A percentile compares a stretch with the other conserved stretches of the same genome.
phyloP scores from a whole-genome alignment of 2,329 filamentous ascomycete species.

The Hymenotorrendiella dingleyae region DNA sequence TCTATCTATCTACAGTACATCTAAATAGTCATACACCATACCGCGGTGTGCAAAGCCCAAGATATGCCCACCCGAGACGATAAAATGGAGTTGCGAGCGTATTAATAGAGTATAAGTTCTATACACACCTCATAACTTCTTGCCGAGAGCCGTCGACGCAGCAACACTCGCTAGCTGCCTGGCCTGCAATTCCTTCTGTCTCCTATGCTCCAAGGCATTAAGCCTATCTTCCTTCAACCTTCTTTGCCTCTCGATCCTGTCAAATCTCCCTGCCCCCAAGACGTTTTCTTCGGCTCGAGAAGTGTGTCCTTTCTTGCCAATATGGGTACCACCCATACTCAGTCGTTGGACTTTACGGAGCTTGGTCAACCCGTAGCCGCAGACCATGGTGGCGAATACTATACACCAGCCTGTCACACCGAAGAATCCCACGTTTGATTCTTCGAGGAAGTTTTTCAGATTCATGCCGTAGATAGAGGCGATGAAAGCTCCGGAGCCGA shows the following conservation, averaged over 20 bases:
- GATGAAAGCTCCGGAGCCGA: conserved; percentile 89
- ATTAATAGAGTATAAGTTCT: not conserved
- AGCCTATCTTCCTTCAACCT: conserved; percentile 23
- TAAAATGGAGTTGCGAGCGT: too few species aligned
- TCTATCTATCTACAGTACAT: not conserved
- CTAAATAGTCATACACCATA: not conserved
- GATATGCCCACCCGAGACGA: not conserved
- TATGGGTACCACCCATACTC: conserved; percentile 63
- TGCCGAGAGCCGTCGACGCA: conserved; percentile 5
- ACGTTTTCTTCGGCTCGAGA: conserved; percentile 26
- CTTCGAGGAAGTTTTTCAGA: conserved; percentile 96
- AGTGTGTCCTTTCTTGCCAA: conserved; percentile 23
- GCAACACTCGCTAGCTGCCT: conserved; percentile 11
- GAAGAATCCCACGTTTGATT: conserved; percentile 79
- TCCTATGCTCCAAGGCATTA: conserved; percentile 15
- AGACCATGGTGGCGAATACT: conserved; percentile 69
- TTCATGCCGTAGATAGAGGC: conserved; percentile 99
- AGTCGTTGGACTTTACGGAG: conserved; percentile 82
- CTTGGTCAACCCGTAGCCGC: conserved; percentile 76
- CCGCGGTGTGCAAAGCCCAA: not conserved
- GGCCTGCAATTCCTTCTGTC: conserved; percentile 4
- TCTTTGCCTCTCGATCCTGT: conserved; percentile 19
- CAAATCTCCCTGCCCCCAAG: conserved; percentile 22
- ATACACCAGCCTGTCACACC: conserved; percentile 67
- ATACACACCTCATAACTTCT: not conserved